Evolutionary conservation across 2,329 filamentous ascomycete genomes (phyloP), one percentile per base, ranked within the genome.

Genomic region (Ustulina deusta): DNA sequence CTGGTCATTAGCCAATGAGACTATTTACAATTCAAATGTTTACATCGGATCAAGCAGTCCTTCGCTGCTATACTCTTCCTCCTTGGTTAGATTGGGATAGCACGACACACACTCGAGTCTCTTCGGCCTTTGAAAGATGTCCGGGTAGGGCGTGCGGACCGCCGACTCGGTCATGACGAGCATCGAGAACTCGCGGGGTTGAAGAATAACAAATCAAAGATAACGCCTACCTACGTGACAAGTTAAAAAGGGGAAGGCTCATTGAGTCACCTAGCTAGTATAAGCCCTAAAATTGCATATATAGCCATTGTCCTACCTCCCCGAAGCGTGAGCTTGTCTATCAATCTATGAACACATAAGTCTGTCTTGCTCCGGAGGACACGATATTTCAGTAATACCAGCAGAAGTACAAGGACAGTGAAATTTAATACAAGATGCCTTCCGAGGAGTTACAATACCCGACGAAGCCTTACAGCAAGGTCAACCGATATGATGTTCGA

Each of bases 401-500:
- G 5, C 11, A 36, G 13, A 17, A 20, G 10, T 17, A 55, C 7
- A 13, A 6, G 2, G n/a, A 34, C 38, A 13, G 46, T 22, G 25
- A 34, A 56, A 48, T 7, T 13, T 1, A 34, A 32, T 48, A 40
- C 75, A 80, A 74, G 4, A 85, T 85, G 83, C 79, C 82, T 65
- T 79, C 78, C 17, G 69, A 76, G 36, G 77, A 80, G 13, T 82
- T 89, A 15, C 82, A 87, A 70, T 93, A 93, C 71, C 89, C 90
- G 54, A 91, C 89, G 75, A 83, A 86, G 73, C 80, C 84, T 32
- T 83, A 84, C 73, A 92, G 89, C 79, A 91, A 87, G 29, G 86
- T 92, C 70, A 91, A 91, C 72, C 86, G 91, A 29, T 87, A 90
- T 74, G 87, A 87, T 73, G 83, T 87, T 68, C 84, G 88, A 81